Percentiles rank a stretch among this genome's conserved stretches.
Conservation (phyloP, 1,139 yeast genomes). For the Pichia sp. region DNA sequence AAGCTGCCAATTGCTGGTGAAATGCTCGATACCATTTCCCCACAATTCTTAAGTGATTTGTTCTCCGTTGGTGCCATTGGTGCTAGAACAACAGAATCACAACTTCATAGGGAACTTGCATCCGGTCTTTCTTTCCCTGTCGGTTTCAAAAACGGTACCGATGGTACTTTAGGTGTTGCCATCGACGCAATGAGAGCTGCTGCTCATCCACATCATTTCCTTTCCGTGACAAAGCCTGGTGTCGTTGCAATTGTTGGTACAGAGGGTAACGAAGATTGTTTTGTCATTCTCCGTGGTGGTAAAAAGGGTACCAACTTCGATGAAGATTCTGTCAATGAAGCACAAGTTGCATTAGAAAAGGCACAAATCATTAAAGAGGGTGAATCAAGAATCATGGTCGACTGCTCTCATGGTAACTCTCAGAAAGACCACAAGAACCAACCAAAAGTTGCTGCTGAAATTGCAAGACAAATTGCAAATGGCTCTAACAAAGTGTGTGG, state of each 20-base stretch:
- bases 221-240: constrained; percentile 91
- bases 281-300: constrained; percentile 93
- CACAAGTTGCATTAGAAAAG: constrained; percentile 56
- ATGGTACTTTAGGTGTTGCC: constrained; percentile 90
- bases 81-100: constrained; percentile 98
- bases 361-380: constrained; percentile 45
- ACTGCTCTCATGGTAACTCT: constrained; percentile 96
- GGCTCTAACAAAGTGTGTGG: constrained; percentile 84
- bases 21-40: constrained; percentile 96
- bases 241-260: constrained; percentile 94
- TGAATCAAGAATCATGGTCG: constrained; percentile 82
- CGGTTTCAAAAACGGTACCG: constrained; percentile 98
- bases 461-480: constrained; percentile 69
- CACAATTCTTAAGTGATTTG: constrained; percentile 89
- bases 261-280: constrained; percentile 86
- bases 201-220: constrained; percentile 86
- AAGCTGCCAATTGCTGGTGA: constrained; percentile 91
- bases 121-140: constrained; percentile 97
- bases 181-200: constrained; percentile 93
- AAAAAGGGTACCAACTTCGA: constrained; percentile 88
- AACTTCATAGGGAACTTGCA: constrained; percentile 93
- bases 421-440: constrained; percentile 86
- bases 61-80: constrained; percentile 97
- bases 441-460: constrained; percentile 78
- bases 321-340: constrained; percentile 59